Evolutionary conservation across 352 stramenopile genomes (phyloP), one percentile per base, ranked within the genome.

Genomic region (Phytophthora chlamydospora): DNA sequence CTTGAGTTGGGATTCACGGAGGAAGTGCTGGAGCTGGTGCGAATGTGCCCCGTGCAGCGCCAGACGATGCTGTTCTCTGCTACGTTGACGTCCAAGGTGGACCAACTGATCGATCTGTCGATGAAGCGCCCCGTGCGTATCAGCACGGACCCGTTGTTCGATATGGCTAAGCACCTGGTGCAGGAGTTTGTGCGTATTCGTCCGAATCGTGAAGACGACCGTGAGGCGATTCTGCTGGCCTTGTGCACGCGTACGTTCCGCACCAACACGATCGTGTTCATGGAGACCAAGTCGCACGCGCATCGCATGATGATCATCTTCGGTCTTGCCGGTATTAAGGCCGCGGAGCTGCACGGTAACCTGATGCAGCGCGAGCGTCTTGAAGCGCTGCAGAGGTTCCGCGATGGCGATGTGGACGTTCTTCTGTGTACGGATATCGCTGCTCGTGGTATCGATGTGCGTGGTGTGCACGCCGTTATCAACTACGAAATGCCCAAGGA

Each of bases 401-500:
- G 96, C 49, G 88, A 98, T 47, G 93, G 97, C 27, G 85, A 93
- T 31, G 96, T 97, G 4, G 93, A 99, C 62, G 85, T 99, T 51
- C 76, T 99, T 58, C 76, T 99, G 33, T 98, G 95, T 72, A 99
- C 98, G 2, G 98, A 99, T 68, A 85, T 99, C 41, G 97, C 97
- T n/a, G 97, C 97, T 6, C 91, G 98, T 73, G 98, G 98, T 59
- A 93, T 99, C 35, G 97, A 99, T 79, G 97, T 99, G 57, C 83
- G 95, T 58, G 93, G 93, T 31, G 97, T 99, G 10, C 83, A 99
- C 62, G 95, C 95, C 16, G 98, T 99, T 4, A 98, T 99, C 71
- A 99, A 99, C 81, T 99, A 98, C 80, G 97, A 99, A 72, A 99
- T 99, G 97, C 98, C 98, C 1, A 96, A 97, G 67, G 89, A 99